Conservation (phyloP, 1,139 yeast species). For the Candida frijolesensis region DNA sequence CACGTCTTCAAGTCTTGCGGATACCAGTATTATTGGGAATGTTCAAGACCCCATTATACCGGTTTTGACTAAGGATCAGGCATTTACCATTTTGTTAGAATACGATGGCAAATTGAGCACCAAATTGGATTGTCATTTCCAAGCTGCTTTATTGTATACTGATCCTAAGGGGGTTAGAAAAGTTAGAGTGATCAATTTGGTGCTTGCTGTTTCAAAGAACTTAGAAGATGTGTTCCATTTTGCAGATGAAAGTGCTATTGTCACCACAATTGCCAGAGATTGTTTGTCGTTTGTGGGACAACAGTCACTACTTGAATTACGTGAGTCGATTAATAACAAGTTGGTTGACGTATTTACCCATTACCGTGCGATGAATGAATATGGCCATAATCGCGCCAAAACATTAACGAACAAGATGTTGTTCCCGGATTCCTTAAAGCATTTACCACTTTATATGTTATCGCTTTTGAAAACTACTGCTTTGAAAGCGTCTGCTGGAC, state of each 20-base stretch:
- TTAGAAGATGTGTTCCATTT: slow-evolving; percentile 75
- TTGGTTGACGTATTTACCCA: slow-evolving; percentile 75
- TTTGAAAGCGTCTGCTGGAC: slow-evolving; percentile 50
- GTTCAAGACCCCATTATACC: slow-evolving; percentile 72
- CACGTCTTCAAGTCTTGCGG: slow-evolving; percentile 33
- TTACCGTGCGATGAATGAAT: slow-evolving; percentile 62
- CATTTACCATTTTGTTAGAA: slow-evolving; percentile 69
- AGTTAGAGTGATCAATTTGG: slow-evolving; percentile 80
- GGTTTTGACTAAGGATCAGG: slow-evolving; percentile 61
- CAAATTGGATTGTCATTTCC: slow-evolving; percentile 83
- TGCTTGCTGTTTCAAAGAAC: slow-evolving; percentile 79
- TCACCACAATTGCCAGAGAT: slow-evolving; percentile 74
- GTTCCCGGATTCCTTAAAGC: slow-evolving; percentile 79
- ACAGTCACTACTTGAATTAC: slow-evolving; percentile 61
- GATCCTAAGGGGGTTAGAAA: slow-evolving; percentile 74
- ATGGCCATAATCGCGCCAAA: slow-evolving; percentile 49
- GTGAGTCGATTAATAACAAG: slow-evolving; percentile 65
- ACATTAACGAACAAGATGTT: slow-evolving; percentile 66
- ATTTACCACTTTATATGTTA: slow-evolving; percentile 68
- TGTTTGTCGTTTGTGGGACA: slow-evolving; percentile 62
- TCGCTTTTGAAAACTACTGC: slow-evolving; percentile 72
- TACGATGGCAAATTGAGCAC: slow-evolving; percentile 79
- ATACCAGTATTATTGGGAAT: slow-evolving; percentile 38
- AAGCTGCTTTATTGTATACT: slow-evolving; percentile 86
- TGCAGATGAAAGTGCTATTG: slow-evolving; percentile 81